Conservation (phyloP, 192 early-diverging fungal species). For the Gaertneriomyces semiglobifer region DNA sequence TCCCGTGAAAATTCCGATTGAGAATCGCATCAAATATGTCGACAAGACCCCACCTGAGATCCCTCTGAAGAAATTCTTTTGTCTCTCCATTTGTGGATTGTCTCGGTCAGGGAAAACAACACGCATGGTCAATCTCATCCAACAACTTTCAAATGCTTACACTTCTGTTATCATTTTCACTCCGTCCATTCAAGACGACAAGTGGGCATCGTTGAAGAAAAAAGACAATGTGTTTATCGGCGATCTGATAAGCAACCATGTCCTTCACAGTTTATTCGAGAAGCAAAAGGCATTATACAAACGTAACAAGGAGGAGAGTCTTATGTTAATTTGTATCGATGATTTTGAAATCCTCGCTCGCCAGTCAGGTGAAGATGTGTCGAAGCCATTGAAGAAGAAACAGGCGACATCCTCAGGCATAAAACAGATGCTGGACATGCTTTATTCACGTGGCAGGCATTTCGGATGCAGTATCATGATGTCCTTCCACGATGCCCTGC, state of each 20-base stretch:
- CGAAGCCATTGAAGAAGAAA: neutral
- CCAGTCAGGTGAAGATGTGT: neutral
- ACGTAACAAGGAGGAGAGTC: neutral
- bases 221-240: constrained; percentile 1
- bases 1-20: too few relatives aligned
- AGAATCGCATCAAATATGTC: neutral
- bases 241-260: neutral
- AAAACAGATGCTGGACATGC: constrained; percentile 11
- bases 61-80: neutral
- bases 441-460: neutral
- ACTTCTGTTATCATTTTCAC: too few relatives aligned
- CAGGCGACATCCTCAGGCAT: neutral
- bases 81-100: neutral
- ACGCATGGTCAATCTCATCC: too few relatives aligned
- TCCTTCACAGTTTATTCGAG: constrained; percentile 2
- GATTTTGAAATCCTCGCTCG: too few relatives aligned
- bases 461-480: neutral
- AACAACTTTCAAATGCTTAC: too few relatives aligned
- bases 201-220: neutral
- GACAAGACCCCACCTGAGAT: neutral
- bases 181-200: neutral
- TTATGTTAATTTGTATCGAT: too few relatives aligned
- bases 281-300: constrained; percentile 6
- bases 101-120: too few relatives aligned
- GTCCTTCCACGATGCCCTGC: too few relatives aligned